Evolutionary conservation across 192 early-diverging fungal species (phyloP).

Genomic region (Entrophospora sp.): DNA sequence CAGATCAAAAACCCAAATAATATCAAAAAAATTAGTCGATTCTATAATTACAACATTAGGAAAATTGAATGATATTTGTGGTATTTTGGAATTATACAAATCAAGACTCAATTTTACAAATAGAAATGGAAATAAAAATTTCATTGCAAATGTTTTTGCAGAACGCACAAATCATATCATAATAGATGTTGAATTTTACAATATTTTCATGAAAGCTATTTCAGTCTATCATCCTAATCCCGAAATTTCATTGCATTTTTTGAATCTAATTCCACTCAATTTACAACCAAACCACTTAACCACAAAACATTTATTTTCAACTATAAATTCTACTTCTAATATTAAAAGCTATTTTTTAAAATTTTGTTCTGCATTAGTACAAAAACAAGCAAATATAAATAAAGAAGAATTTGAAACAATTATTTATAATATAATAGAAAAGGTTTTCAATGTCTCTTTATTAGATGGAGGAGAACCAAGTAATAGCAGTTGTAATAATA

Average conservation of each 20-base stretch:
- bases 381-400: not conserved
- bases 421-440: too few relatives aligned
- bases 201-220: constrained; percentile 7
- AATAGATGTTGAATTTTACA: not conserved
- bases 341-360: not conserved
- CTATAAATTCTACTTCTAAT: not conserved
- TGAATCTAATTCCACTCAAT: not conserved
- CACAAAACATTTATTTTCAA: constrained; percentile 6
- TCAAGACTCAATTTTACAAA: not conserved
- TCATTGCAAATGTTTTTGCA: not conserved
- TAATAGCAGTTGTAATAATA: not conserved
- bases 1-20: not conserved
- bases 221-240: not conserved
- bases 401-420: too few relatives aligned
- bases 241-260: not conserved
- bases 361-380: not conserved
- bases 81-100: constrained; percentile 7
- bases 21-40: constrained; percentile 2
- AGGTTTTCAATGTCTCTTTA: too few relatives aligned
- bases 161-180: not conserved
- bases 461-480: too few relatives aligned
- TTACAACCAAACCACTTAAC: constrained; percentile 6
- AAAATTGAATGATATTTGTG: not conserved
- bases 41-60: constrained; percentile 2
- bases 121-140: not conserved